Evolutionary conservation across 1,284 basidiomycete genomes (phyloP).

Genomic region (Leccinum huronense): DNA sequence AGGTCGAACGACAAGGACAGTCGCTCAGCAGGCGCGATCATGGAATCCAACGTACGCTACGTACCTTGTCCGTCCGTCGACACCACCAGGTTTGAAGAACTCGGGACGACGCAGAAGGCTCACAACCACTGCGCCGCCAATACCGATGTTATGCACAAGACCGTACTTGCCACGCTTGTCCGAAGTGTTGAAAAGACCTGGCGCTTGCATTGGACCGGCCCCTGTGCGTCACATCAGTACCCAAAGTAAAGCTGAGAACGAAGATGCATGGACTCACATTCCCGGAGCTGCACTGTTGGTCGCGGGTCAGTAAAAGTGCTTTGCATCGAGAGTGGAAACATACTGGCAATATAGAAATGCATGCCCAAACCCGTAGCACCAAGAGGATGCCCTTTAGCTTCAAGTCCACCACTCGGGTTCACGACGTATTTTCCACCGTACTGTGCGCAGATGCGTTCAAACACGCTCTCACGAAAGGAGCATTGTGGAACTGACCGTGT

Average conservation of each 20-base stretch:
- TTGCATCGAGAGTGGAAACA: conserved; percentile 1
- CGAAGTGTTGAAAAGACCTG: conserved; percentile 59
- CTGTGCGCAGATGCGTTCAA: conserved; percentile 33
- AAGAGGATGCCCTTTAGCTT: conserved; percentile 84
- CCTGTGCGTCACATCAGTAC: conserved; percentile 39
- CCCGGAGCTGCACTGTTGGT: conserved; percentile 65
- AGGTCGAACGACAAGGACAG: not conserved
- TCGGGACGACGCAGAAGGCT: conserved; percentile 71
- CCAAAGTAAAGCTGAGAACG: not conserved
- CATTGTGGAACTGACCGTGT: conserved; percentile 53
- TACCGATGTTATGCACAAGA: conserved; percentile 80
- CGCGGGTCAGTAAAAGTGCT: not conserved
- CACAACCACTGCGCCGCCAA: conserved; percentile 76
- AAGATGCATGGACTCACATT: conserved; percentile 47
- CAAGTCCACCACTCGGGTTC: conserved; percentile 83
- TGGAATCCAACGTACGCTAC: conserved; percentile 10
- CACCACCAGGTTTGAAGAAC: conserved; percentile 61
- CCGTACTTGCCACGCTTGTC: conserved; percentile 76
- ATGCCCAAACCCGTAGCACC: conserved; percentile 86
- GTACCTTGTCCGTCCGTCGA: conserved; percentile 65
- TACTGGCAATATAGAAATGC: conserved; percentile 84
- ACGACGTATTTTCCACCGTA: conserved; percentile 87
- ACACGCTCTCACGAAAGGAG: not conserved
- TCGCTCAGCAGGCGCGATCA: not conserved
- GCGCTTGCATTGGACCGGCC: conserved; percentile 81